Conservation (phyloP, 805 yeast genomes). For the Wickerhamiella domercqiae region DNA sequence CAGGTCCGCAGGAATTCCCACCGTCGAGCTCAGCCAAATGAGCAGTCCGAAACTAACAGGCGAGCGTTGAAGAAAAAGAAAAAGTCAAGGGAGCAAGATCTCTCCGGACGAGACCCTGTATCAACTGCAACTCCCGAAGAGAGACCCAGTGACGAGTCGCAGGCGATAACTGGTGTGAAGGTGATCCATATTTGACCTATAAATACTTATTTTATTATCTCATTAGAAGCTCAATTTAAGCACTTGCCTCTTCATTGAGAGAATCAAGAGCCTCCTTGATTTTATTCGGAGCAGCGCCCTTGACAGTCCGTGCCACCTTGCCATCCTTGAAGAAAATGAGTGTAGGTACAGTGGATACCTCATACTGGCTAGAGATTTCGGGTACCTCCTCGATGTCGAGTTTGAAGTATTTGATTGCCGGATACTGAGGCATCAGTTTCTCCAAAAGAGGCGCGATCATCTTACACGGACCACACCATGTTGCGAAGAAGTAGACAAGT, state of each 20-base stretch:
- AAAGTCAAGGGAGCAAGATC: background rate
- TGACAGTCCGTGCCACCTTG: constrained; percentile 57
- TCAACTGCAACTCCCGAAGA: background rate
- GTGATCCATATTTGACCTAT: constrained; percentile 1
- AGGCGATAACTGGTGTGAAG: background rate
- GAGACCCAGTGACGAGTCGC: background rate
- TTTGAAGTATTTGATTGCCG: constrained; percentile 64
- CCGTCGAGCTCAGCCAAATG: too few species aligned
- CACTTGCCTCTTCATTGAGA: constrained; percentile 11
- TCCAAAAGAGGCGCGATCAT: constrained; percentile 89
- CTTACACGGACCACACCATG: constrained; percentile 99
- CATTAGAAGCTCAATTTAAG: background rate
- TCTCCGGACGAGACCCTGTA: background rate
- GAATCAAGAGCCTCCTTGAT: constrained; percentile 51
- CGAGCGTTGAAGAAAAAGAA: too few species aligned
- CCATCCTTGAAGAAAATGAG: constrained; percentile 71
- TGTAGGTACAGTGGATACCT: constrained; percentile 54
- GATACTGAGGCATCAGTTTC: constrained; percentile 37
- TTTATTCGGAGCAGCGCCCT: constrained; percentile 68
- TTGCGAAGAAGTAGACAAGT: constrained; percentile 90
- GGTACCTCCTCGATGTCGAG: constrained; percentile 81
- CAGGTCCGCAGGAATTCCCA: background rate
- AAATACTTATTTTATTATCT: background rate
- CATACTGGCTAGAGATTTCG: constrained; percentile 53
- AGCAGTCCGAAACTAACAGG: too few species aligned